Conservation (phyloP, 768 basidiomycete species). For the Naganishia kalamii region DNA sequence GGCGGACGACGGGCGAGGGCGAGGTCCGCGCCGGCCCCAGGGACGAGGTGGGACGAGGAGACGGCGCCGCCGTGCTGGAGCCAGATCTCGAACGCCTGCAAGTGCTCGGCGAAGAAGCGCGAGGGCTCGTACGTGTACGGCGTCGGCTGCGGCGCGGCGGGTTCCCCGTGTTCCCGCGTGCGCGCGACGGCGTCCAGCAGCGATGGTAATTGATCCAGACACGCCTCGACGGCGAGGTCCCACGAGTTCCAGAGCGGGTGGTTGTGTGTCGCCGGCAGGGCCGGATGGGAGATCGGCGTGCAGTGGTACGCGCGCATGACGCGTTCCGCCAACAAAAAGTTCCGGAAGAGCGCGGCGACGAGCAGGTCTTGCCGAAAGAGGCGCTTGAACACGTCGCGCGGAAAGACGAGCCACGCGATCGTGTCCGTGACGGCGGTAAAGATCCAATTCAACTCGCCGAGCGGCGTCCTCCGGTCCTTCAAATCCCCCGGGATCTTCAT, state of each 20-base stretch:
- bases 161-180: constrained; percentile 36
- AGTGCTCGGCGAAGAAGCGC: constrained; percentile 88
- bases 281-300: constrained; percentile 86
- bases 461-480: constrained; percentile 88
- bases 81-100: constrained; percentile 98
- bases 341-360: constrained; percentile 91
- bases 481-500: constrained; percentile 93
- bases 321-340: constrained; percentile 91
- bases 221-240: constrained; percentile 94
- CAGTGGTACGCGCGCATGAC: constrained; percentile 98
- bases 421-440: constrained; percentile 99
- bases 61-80: too few relatives aligned
- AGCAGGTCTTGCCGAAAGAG: constrained; percentile 91
- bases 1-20: constrained; percentile 76
- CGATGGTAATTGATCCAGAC: constrained; percentile 84
- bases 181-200: constrained; percentile 52
- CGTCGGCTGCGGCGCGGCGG: constrained; percentile 45
- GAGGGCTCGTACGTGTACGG: constrained; percentile 74
- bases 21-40: constrained; percentile 17
- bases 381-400: constrained; percentile 84
- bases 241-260: constrained; percentile 94
- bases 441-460: constrained; percentile 99
- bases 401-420: constrained; percentile 97
- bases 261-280: constrained; percentile 90
- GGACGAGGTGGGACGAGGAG: too few relatives aligned